These are phyloP conservation scores for Ogataea siamensis DNA, from an alignment of 805 yeast species.

Conservation along the genomic window DNA sequence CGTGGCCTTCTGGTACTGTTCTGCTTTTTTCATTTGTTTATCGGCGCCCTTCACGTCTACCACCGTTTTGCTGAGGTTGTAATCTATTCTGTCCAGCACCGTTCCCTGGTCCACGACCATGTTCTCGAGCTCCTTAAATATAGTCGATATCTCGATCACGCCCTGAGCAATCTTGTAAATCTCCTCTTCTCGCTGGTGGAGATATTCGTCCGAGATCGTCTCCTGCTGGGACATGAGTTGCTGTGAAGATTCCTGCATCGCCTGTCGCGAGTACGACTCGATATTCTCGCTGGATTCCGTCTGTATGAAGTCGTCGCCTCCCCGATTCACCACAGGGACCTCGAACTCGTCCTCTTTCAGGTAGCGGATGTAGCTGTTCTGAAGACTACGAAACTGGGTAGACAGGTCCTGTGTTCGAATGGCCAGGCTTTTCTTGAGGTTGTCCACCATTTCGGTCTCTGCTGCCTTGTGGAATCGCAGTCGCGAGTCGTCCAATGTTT, in stretches of 20 bases:
- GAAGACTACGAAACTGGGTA: constrained; percentile 78
- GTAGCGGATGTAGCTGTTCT: constrained; percentile 83
- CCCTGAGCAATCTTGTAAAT: constrained; percentile 91
- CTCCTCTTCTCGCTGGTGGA: constrained; percentile 81
- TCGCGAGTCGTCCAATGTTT: constrained; percentile 50
- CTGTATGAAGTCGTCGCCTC: constrained; percentile 26
- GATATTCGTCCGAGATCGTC: constrained; percentile 38
- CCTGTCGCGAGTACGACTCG: constrained; percentile 53
- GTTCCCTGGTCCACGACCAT: constrained; percentile 96
- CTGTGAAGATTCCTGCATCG: constrained; percentile 42
- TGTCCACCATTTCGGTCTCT: constrained; percentile 67
- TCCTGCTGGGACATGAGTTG: constrained; percentile 41
- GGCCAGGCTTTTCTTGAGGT: constrained; percentile 83
- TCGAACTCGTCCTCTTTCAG: constrained; percentile 76
- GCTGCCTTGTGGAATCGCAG: constrained; percentile 35
- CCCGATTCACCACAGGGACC: constrained; percentile 21
- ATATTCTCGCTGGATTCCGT: constrained; percentile 38
- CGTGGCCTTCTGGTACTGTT: constrained; percentile 79
- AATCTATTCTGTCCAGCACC: constrained; percentile 88
- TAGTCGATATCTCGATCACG: constrained; percentile 87
- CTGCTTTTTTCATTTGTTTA: constrained; percentile 72
- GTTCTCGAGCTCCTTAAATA: constrained; percentile 88
- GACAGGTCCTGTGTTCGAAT: constrained; percentile 76
- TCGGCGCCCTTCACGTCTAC: constrained; percentile 75
- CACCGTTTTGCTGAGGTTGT: constrained; percentile 79